These are phyloP conservation scores for Annona cherimola DNA, from an alignment of 164 flowering plant genomes.

Conservation along the genomic window DNA sequence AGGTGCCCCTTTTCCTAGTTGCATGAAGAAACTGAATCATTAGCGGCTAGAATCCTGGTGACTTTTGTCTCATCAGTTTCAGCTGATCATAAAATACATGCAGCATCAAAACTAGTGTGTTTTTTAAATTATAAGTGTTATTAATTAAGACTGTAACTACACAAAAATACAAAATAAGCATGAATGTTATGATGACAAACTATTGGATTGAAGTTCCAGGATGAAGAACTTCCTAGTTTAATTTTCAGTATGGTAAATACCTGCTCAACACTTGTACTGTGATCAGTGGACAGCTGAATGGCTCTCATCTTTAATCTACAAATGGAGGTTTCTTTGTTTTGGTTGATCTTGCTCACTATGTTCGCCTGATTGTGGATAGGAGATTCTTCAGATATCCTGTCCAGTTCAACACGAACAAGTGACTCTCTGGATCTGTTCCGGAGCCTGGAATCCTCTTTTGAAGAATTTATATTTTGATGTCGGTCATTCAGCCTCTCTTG, in stretches of 20 bases:
- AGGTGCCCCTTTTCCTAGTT: slow-evolving; percentile 1
- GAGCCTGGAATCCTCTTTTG: slow-evolving; percentile 41
- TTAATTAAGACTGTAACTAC: not conserved
- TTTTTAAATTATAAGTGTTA: not conserved
- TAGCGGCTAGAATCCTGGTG: not conserved
- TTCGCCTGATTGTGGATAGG: slow-evolving; percentile 43
- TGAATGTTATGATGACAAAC: too few relatives aligned
- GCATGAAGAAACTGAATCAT: not conserved
- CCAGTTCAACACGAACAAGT: slow-evolving; percentile 52
- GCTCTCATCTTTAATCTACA: slow-evolving; percentile 57
- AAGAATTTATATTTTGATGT: slow-evolving; percentile 25
- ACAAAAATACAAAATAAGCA: too few relatives aligned
- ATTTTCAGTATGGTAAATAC: slow-evolving; percentile 20
- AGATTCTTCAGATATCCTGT: slow-evolving; percentile 60
- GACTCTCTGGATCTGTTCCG: slow-evolving; percentile 52
- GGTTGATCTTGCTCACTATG: slow-evolving; percentile 31
- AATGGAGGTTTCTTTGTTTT: slow-evolving; percentile 38
- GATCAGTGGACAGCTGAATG: slow-evolving; percentile 61
- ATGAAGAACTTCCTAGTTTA: not conserved
- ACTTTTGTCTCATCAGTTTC: not conserved
- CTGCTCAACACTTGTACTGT: slow-evolving; percentile 60
- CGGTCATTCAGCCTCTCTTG: slow-evolving; percentile 47
- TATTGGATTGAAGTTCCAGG: not conserved
- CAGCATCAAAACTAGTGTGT: not conserved
- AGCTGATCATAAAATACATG: not conserved